Base-by-base conservation (phyloP, 2,329 filamentous ascomycete genomes). In the Talaromyces marneffei region DNA sequence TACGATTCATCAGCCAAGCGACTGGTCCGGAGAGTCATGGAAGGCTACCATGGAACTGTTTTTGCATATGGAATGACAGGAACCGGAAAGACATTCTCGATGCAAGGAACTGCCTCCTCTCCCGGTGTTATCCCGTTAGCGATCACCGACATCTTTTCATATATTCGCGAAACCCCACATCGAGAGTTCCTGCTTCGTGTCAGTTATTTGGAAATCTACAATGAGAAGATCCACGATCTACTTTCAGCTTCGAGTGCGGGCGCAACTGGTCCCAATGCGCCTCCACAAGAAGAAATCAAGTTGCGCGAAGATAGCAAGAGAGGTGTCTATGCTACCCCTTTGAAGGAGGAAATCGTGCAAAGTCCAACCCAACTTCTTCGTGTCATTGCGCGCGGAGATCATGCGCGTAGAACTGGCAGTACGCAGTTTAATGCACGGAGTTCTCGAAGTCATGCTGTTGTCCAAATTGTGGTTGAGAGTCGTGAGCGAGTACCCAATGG, bases 11-110 rank as follows among this genome's bases (percentile, higher is more conserved):
- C 86, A 50, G 94, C 94, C 46, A 97, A 97, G 77, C 89, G 94
- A 64, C 82, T 99, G 57, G 94, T 99, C 52, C 89, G 94, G 67
- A 85, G 94, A 69, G 94, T 99, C 55, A 99, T 99, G 94, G 94
- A 99, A 79, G 94, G 94, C 44, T 99, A 97, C 74, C 93, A 97
- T 71, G 94, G 93, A 62, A 99, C 94, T 0, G 94, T 99, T 25
- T 97, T 99, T 74, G 93, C 93, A 18, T 99, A 99, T 74, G 94
- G 94, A 71, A 97, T 97, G 92, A 99, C 94, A 3, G 94, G 94
- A 64, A 97, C 94, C 0, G 94, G 94, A 67, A 99, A 99, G 79
- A 99, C 94, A 0, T 99, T 97, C 74, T 97, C 93, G 40, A 99
- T 99, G 94, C 94, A 99, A 79, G 94, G 94, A 68, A 99, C 94